A percentile compares a stretch with the other conserved stretches of the same genome.
phyloP scores from a whole-genome alignment of 2,329 filamentous ascomycete species.

The Huntiella decipiens region DNA sequence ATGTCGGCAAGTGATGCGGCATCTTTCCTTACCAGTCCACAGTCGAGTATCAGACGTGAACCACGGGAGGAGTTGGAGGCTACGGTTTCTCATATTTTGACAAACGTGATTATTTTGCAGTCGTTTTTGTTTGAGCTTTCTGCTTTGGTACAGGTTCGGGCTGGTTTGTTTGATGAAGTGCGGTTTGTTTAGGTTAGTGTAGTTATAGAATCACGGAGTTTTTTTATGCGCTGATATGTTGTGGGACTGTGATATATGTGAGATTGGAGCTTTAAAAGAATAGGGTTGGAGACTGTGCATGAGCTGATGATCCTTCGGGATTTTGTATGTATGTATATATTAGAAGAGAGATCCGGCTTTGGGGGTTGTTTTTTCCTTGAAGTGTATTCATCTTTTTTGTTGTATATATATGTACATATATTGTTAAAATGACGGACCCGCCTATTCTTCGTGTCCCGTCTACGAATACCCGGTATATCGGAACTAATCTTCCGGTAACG shows the following conservation, averaged over 20 bases:
- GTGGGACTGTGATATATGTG: no score
- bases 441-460: background rate
- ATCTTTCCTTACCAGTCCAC: constrained; percentile 12
- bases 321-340: no score
- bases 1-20: background rate
- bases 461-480: background rate
- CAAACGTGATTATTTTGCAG: constrained; percentile 62
- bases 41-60: constrained; percentile 14
- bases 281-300: no score
- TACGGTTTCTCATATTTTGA: constrained; percentile 60
- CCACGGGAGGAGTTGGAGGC: constrained; percentile 23
- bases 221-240: background rate
- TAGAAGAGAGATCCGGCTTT: no score
- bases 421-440: background rate
- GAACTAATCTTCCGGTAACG: background rate
- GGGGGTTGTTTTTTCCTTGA: no score
- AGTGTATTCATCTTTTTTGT: no score
- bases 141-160: constrained; percentile 54
- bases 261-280: no score
- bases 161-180: constrained; percentile 59
- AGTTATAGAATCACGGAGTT: background rate
- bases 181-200: constrained; percentile 27
- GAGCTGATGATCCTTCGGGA: no score
- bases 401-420: no score
- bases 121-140: constrained; percentile 63